Base-by-base conservation (phyloP, 345 rosid genomes). In the Limnanthes douglasii region DNA sequence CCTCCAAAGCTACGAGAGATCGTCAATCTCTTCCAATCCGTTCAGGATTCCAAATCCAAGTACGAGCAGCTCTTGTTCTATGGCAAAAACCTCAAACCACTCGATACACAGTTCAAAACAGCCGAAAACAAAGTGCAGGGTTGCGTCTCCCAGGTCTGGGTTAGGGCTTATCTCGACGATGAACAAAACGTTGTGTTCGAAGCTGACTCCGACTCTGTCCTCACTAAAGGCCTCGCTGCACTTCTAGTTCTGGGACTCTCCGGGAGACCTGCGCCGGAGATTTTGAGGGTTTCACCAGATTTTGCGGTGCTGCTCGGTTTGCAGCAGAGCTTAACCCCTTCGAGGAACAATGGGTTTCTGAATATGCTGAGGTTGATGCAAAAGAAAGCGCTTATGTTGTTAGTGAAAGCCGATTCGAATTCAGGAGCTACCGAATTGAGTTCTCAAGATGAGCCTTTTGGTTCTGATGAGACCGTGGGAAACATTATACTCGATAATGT, bases 121-220 rank as follows among this genome's bases (percentile, higher is more conserved):
- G 48, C 53, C 21, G 83, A 70, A 27, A 92, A 85, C 41, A 92
- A 92, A 52, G 99, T 92, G 5, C 58, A 78, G 57, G 99, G 99
- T 4, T 92, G 99, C 34, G 88, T 81, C 13, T 78, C 96, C 15
- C 94, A 78, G 68, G 96, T 85, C 4, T 92, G 96, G 96, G 93
- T 92, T 11, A 67, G 96, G 68, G 99, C 94, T 24, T 81, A 48
- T 48, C 54, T 80, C 4, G 94, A 90, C 36, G 37, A 30, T 0
- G 64, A 70, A 5, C 43, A 51, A 23, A 80, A 80, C 35, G 98
- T 75, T 22, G 59, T 69, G 8, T 85, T 62, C 50, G 88, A 90
- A 54, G 96, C 98, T 10, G 92, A 84, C 61, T 90, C 98, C 1
- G 98, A 90, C 43, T 74, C 95, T 6, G 72, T 64, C 43, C 57